Percentiles rank a stretch among this genome's conserved stretches.
Evolutionary conservation across 192 early-diverging fungal species (phyloP).

Genomic region (Thamnidium elegans): DNA sequence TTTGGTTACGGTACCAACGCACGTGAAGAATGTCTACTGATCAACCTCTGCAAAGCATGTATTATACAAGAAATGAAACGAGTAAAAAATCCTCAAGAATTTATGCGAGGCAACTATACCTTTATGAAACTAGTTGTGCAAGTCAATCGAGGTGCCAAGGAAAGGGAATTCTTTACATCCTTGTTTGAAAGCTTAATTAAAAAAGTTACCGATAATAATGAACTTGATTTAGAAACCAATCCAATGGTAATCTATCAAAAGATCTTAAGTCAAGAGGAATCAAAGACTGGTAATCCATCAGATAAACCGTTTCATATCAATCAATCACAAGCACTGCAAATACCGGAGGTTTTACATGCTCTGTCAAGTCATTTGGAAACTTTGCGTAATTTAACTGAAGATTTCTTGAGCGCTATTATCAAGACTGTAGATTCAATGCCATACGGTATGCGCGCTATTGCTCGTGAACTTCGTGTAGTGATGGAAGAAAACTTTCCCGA

Average conservation of each 20-base stretch:
- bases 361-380: slow-evolving; percentile 71
- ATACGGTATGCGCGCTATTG: slow-evolving; percentile 94
- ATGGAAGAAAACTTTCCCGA: slow-evolving; percentile 82
- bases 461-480: slow-evolving; percentile 78
- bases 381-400: slow-evolving; percentile 77
- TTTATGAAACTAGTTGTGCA: slow-evolving; percentile 97
- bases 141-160: slow-evolving; percentile 93
- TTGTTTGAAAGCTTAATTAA: slow-evolving; percentile 82
- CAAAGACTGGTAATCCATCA: slow-evolving; percentile 79
- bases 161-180: slow-evolving; percentile 85
- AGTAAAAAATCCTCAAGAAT: slow-evolving; percentile 81
- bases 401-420: slow-evolving; percentile 81
- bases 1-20: slow-evolving; percentile 98
- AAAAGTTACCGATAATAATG: slow-evolving; percentile 68
- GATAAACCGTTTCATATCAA: slow-evolving; percentile 72
- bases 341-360: slow-evolving; percentile 71
- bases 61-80: slow-evolving; percentile 91
- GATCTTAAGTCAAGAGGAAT: slow-evolving; percentile 88
- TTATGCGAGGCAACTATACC: slow-evolving; percentile 91
- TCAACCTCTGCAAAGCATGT: slow-evolving; percentile 84
- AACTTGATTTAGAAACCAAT: slow-evolving; percentile 89
- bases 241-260: slow-evolving; percentile 85
- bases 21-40: slow-evolving; percentile 92
- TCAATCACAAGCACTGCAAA: slow-evolving; percentile 75
- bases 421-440: slow-evolving; percentile 84